A percentile compares a stretch with the other conserved stretches of the same genome.
These are phyloP conservation scores for Sherardia arvensis DNA, from an alignment of 257 asterid genomes.

Conservation along the genomic window DNA sequence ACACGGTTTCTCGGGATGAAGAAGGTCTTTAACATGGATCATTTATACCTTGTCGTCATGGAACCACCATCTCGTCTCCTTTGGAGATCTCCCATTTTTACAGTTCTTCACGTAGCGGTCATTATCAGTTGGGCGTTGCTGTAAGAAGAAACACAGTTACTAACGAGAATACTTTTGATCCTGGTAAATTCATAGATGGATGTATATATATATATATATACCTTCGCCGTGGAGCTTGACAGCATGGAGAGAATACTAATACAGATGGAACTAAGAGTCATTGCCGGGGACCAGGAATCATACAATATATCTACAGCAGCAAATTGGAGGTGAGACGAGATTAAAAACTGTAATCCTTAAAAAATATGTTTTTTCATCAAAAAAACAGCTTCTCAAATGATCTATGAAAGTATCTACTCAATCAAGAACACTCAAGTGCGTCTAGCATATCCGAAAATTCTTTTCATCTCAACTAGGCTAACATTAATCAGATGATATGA, in stretches of 20 bases:
- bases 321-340: background rate
- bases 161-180: background rate
- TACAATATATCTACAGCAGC: conserved; percentile 63
- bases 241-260: conserved; percentile 97
- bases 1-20: background rate
- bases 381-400: background rate
- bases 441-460: background rate
- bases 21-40: conserved; percentile 14
- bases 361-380: background rate
- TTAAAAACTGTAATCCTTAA: background rate
- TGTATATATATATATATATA: no score
- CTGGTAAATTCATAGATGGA: no score
- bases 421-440: background rate
- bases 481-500: background rate
- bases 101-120: conserved; percentile 98
- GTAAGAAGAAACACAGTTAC: conserved; percentile 15
- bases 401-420: background rate
- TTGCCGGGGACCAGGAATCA: conserved; percentile 99
- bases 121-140: conserved; percentile 95
- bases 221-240: conserved; percentile 93
- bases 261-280: conserved; percentile 95
- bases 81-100: conserved; percentile 84
- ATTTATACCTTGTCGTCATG: conserved; percentile 93
- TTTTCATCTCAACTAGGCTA: background rate
- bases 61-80: conserved; percentile 99